Base-by-base conservation (phyloP, 306 rosid species). In the Lathyrus tuberosus region DNA sequence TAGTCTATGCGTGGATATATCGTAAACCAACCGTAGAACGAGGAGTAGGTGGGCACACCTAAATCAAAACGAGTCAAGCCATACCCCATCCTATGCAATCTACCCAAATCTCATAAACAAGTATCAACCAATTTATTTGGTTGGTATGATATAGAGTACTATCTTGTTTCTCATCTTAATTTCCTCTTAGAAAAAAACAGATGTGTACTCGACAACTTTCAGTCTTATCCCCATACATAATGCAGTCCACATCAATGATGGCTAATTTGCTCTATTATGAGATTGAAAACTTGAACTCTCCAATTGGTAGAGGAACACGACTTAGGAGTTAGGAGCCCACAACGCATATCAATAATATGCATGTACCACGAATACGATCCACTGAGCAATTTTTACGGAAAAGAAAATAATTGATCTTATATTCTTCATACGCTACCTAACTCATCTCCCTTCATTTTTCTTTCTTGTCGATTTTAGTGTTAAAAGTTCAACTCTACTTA, bases 181-280 rank as follows among this genome's bases (percentile, higher is more conserved):
- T 28, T 71, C 16, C 58, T 51, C 10, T 4, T 41, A 40, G 16
- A 44, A 73, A 79, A 67, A 76, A 73, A 42, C 47, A 73, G 68
- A 79, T 52, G 31, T 79, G 72, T 68, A 62, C 75, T 68, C 51
- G 56, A 68, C 79, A 79, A 42, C 76, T 73, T 79, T 79, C 62
- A 52, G 48, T 73, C 83, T 79, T 68, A 73, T 79, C 83, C 54
- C 75, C 49, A 38, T 60, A 11, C 16, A 20, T 67, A 62, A 73
- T 73, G 79, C 43, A 60, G 75, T 79, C 71, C 67, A 79, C 82
- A 67, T 79, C 79, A 52, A 5, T 79, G 71, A 79, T 78, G 70
- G 51, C 51, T 54, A 41, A 60, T 75, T 67, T 70, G 48, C 54
- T 70, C 53, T 70, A 75, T 75, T 51, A 80, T 71, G 57, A 54